phyloP scores from a whole-genome alignment of 495 filamentous ascomycete species.

The Aspergillus biplanus region DNA sequence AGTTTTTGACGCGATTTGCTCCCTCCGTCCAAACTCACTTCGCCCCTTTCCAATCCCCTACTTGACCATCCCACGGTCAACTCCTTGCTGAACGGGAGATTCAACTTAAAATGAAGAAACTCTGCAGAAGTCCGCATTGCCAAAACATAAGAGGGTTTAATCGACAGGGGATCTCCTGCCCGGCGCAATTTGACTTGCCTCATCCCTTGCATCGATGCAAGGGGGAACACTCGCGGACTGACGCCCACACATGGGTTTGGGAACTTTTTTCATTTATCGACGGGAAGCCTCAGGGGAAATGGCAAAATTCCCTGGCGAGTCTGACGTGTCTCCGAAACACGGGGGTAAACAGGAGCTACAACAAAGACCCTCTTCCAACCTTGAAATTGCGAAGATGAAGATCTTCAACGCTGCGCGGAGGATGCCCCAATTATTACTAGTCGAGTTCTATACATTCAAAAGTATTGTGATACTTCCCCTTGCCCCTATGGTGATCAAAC shows the following conservation, averaged over 20 bases:
- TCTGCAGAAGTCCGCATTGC: background rate
- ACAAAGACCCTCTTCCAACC: background rate
- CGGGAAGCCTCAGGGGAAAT: background rate
- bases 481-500: background rate
- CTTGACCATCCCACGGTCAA: background rate
- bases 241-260: background rate
- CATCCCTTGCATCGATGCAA: slow-evolving; percentile 4
- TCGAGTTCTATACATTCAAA: background rate
- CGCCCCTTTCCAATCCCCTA: background rate
- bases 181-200: background rate
- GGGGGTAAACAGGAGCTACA: background rate
- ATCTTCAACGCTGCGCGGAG: background rate
- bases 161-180: background rate
- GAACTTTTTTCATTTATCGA: background rate
- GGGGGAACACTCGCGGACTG: background rate
- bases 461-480: background rate
- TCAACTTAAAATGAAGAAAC: background rate
- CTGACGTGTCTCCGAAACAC: background rate
- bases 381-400: background rate
- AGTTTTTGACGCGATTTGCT: background rate
- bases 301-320: background rate
- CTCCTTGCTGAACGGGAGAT: background rate
- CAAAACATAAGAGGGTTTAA: background rate
- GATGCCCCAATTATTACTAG: background rate
- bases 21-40: background rate